Evolutionary conservation across 2,329 filamentous ascomycete genomes (phyloP).

Genomic region (Mycocentrospora acerina): DNA sequence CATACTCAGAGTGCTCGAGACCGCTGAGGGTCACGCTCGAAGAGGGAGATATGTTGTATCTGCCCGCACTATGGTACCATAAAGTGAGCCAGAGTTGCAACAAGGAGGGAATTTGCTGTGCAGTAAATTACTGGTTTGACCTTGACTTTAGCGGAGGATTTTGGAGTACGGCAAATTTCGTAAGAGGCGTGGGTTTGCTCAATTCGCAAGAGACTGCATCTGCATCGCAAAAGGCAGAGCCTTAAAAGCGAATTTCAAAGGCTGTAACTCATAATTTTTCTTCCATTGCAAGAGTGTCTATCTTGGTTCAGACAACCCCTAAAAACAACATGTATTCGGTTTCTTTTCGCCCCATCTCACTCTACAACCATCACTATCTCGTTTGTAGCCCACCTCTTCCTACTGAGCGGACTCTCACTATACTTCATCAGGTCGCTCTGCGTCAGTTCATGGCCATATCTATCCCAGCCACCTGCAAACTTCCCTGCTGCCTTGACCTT

Average conservation of each 20-base stretch:
- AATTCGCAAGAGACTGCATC: conserved; percentile 10
- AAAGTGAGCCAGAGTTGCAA: conserved; percentile 74
- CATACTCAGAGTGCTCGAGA: conserved; percentile 60
- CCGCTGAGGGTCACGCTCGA: conserved; percentile 69
- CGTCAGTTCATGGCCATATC: conserved; percentile 19
- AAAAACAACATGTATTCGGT: neutral
- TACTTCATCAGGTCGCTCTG: conserved; percentile 31
- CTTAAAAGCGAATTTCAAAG: too few relatives aligned
- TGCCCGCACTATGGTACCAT: conserved; percentile 80
- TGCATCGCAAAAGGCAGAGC: too few relatives aligned
- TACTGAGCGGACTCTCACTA: conserved; percentile 24
- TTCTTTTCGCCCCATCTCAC: too few relatives aligned
- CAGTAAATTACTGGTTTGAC: conserved; percentile 87
- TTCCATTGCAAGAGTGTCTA: too few relatives aligned
- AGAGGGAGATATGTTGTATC: conserved; percentile 77
- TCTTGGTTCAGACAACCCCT: neutral
- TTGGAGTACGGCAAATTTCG: conserved; percentile 63
- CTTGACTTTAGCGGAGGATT: conserved; percentile 73
- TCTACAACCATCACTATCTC: conserved; percentile 18
- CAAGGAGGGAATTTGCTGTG: conserved; percentile 70
- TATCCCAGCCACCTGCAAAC: conserved; percentile 42
- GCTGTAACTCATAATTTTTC: too few relatives aligned
- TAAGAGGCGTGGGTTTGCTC: conserved; percentile 31
- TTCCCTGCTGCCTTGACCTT: conserved; percentile 37
- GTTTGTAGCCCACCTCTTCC: conserved; percentile 26